Percentiles rank a stretch among this genome's conserved stretches.
These are phyloP conservation scores for Tinospora cordifolia DNA, from an alignment of 164 flowering plant genomes.

Conservation along the genomic window DNA sequence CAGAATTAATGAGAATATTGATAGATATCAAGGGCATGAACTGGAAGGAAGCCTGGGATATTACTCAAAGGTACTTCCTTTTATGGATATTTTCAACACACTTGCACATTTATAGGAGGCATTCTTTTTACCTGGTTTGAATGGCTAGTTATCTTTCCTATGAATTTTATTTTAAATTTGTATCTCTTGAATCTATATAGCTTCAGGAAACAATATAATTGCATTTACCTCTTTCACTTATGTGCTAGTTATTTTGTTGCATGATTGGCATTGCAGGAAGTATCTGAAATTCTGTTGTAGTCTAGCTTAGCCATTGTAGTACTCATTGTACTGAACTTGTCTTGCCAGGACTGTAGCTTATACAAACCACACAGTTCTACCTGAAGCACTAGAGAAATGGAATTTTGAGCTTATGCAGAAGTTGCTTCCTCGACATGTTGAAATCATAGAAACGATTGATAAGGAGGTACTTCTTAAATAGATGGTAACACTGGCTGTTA, in stretches of 20 bases:
- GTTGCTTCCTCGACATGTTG: constrained; percentile 88
- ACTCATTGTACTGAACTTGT: constrained; percentile 4
- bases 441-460: constrained; percentile 85
- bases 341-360: constrained; percentile 79
- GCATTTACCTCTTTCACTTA: background rate
- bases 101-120: background rate
- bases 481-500: constrained; percentile 4
- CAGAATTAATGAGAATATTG: constrained; percentile 85
- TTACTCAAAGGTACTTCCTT: constrained; percentile 59
- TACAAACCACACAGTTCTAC: constrained; percentile 94
- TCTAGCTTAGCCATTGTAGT: constrained; percentile 2
- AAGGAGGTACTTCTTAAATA: constrained; percentile 52
- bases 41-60: constrained; percentile 85
- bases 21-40: constrained; percentile 70
- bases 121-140: background rate
- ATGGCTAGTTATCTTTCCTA: background rate
- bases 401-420: constrained; percentile 85
- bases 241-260: background rate
- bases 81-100: background rate
- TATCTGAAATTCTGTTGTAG: background rate
- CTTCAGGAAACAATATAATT: constrained; percentile 6
- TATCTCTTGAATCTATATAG: background rate
- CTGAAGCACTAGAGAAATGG: constrained; percentile 98
- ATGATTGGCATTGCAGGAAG: background rate
- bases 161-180: background rate